Base-by-base conservation (phyloP, 2,329 filamentous ascomycete genomes). In the Alternaria sp. region DNA sequence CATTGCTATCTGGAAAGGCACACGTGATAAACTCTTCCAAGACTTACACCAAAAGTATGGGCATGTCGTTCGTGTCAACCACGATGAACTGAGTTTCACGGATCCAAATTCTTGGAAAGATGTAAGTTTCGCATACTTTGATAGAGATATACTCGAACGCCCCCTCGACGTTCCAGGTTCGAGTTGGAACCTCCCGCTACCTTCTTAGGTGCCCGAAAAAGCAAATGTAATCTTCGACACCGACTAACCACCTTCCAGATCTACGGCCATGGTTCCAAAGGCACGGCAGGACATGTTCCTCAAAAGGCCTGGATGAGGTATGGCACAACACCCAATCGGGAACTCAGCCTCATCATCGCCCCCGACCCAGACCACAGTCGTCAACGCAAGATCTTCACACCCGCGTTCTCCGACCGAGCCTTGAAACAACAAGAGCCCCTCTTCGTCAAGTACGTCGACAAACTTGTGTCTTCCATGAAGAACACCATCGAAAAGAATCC, bases 391-490 rank as follows among this genome's bases (percentile, higher is more conserved):
- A 70, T 82, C 10, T 79, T 83, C 26, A 75, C 74, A 3, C 72
- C 81, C 46, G 80, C 81, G 2, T 83, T 84, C 65, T 81, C 80
- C 1, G 77, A 82, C 49, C 76, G 77, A 25, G 80, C 81, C 2
- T 66, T 84, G 23, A 79, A 78, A 47, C 72, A 78, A 50, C 81
- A 83, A 66, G 79, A 81, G 59, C 74, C 77, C 3, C 70, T 82
- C 54, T 73, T 86, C 60, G 64, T 79, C 50, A 69, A 70, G 6
- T 83, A 84, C 61, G 75, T 80, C 11, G 74, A 81, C 52, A 69
- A 81, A 13, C 73, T 85, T 4, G 72, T 84, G 6, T n/a, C 66
- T 1, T 75, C 76, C 10, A 63, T 85, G 8, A 73, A 64, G 59
- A 77, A 77, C 64, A 68, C 76, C 28, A 60, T 71, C 11, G 43